Base-by-base conservation (phyloP, 139 green algal species). In the Bryopsis sp. region DNA sequence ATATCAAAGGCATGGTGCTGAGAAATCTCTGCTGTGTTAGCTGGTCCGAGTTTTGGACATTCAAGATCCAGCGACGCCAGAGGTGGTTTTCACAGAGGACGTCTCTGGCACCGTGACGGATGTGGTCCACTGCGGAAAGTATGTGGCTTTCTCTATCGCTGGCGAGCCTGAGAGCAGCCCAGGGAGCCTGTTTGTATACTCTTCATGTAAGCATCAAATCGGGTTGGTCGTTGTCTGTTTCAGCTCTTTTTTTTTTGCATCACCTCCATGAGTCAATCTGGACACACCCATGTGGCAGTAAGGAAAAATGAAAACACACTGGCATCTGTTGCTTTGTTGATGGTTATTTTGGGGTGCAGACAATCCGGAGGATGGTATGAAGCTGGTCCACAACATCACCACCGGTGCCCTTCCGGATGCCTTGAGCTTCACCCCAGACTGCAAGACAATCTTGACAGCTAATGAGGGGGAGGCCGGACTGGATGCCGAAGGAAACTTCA, bases 361-460 rank as follows among this genome's bases (percentile, higher is more conserved):
- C 32, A 39, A 31, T 19, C 8, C 34, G 22, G 50, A 63, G 22
- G 47, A 47, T 24, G 66, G 36, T 24, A 22, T 72, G 47, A 19
- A 72, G 19, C 32, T 72, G 19, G 7, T 72, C 19, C 46, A 58
- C 50, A 24, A 32, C n/a, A 46, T 72, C 11, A 19, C 43, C 11
- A 33, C 2, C 19, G 66, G 66, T 38, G 48, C 66, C 50, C 48
- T 72, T 22, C 66, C 66, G 6, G 66, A 72, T 36, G 36, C 50
- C 24, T 38, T 72, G 15, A 33, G 15, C 47, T 72, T 72, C 66
- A 72, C 66, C 11, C 66, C 66, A 8, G 47, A 72, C 19, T 72
- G 66, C 66, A 34, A n/a, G 22, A 72, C 22, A 37, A 65, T 72
- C 1, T 5, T 72, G n/a, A 33, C 47, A n/a, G 66, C 66, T 19